phyloP scores from a whole-genome alignment of 768 basidiomycete species.

The Trametes punicea region DNA sequence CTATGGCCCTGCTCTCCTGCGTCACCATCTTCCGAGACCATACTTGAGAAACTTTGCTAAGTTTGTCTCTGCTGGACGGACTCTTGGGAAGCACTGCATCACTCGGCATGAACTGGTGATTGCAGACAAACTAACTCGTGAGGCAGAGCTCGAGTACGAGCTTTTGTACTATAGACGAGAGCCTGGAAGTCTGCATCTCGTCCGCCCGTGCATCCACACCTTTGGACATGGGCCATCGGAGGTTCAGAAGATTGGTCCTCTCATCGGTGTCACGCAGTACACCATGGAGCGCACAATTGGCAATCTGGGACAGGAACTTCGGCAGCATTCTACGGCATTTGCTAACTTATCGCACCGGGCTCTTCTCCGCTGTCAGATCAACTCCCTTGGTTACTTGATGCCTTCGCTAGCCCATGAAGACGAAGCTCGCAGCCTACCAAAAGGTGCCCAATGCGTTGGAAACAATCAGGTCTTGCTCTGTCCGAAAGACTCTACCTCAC shows the following conservation, averaged over 20 bases:
- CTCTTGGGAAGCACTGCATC: slow-evolving; percentile 22
- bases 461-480: background rate
- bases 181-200: slow-evolving; percentile 32
- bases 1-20: slow-evolving; percentile 21
- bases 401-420: background rate
- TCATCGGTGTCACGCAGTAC: slow-evolving; percentile 16
- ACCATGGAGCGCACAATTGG: slow-evolving; percentile 27
- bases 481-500: background rate
- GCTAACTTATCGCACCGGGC: slow-evolving; percentile 20
- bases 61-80: slow-evolving; percentile 23
- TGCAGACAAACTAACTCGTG: slow-evolving; percentile 25
- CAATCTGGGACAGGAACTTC: slow-evolving; percentile 25
- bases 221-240: slow-evolving; percentile 31
- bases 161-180: slow-evolving; percentile 32
- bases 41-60: slow-evolving; percentile 30
- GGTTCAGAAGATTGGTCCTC: slow-evolving; percentile 19
- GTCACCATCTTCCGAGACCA: slow-evolving; percentile 5
- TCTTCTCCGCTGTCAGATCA: background rate
- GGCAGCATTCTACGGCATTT: slow-evolving; percentile 24
- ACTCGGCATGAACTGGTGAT: slow-evolving; percentile 10
- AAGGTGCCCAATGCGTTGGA: background rate
- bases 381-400: background rate
- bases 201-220: slow-evolving; percentile 31
- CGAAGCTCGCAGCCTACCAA: background rate
- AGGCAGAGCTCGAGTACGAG: slow-evolving; percentile 36